Percentiles rank a stretch among this genome's conserved stretches.
These are phyloP conservation scores for Fraxinus quadrangulata DNA, from an alignment of 257 asterid species.

Conservation along the genomic window DNA sequence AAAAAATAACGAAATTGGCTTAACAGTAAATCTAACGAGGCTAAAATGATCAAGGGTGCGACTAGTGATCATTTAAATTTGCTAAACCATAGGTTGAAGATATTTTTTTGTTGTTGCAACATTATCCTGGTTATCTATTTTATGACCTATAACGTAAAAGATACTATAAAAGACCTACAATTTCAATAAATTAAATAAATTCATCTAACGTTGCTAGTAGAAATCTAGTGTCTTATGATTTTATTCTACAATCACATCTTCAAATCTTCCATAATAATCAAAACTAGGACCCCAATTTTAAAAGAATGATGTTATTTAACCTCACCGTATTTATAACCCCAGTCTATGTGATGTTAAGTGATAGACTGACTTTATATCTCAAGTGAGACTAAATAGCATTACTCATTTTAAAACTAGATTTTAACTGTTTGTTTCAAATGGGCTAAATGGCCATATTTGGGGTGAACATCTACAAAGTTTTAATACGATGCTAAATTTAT, in stretches of 20 bases:
- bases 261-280: background rate
- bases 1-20: constrained; percentile 5
- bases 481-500: background rate
- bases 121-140: background rate
- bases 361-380: too few relatives aligned
- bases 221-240: too few relatives aligned
- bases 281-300: background rate
- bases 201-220: background rate
- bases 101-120: background rate
- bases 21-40: background rate
- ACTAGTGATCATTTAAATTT: background rate
- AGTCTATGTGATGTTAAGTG: too few relatives aligned
- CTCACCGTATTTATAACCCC: too few relatives aligned
- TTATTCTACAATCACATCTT: background rate
- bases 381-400: too few relatives aligned
- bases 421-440: background rate
- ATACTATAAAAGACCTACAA: background rate
- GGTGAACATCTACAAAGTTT: background rate
- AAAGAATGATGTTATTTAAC: too few relatives aligned
- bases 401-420: background rate
- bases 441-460: background rate
- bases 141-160: background rate
- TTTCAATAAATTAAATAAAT: background rate
- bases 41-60: background rate
- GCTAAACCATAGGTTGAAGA: background rate